Evolutionary conservation across 2,329 filamentous ascomycete species (phyloP).

Genomic region (Aureobasidium sp.): DNA sequence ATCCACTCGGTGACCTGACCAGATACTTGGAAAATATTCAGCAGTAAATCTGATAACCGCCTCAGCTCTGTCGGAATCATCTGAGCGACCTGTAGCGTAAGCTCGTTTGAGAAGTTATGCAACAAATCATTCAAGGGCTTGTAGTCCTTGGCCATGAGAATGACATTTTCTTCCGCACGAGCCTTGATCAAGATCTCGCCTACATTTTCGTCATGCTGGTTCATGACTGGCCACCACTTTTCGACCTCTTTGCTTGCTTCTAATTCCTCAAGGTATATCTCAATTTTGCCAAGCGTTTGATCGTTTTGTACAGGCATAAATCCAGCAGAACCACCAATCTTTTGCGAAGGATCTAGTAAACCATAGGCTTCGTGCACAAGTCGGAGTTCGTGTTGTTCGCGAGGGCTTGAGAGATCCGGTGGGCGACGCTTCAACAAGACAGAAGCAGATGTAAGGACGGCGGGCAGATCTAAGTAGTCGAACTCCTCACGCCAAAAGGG

Average conservation of each 20-base stretch:
- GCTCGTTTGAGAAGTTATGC: constrained; percentile 72
- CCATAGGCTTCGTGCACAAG: constrained; percentile 34
- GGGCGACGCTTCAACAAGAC: constrained; percentile 61
- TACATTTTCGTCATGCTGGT: constrained; percentile 66
- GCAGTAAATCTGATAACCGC: constrained; percentile 72
- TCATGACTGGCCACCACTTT: constrained; percentile 75
- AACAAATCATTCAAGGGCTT: constrained; percentile 72
- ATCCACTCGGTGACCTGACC: constrained; percentile 82
- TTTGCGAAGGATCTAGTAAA: constrained; percentile 25
- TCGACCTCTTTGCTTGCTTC: constrained; percentile 72
- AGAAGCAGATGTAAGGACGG: constrained; percentile 60
- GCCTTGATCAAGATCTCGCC: constrained; percentile 81
- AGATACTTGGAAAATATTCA: constrained; percentile 94
- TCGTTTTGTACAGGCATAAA: constrained; percentile 43
- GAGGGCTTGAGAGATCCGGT: constrained; percentile 24
- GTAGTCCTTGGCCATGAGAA: constrained; percentile 82
- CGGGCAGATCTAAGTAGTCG: constrained; percentile 67
- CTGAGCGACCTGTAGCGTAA: constrained; percentile 78
- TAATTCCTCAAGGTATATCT: constrained; percentile 71
- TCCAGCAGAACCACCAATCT: constrained; percentile 30
- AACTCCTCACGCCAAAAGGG: constrained; percentile 80
- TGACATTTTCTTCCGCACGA: constrained; percentile 79
- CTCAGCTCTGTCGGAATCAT: constrained; percentile 71
- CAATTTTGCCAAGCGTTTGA: constrained; percentile 61
- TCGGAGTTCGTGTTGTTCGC: constrained; percentile 33